Percentiles rank a stretch among this genome's conserved stretches.
phyloP scores from a whole-genome alignment of 495 filamentous ascomycete genomes.

The Geoglossum glabrum region DNA sequence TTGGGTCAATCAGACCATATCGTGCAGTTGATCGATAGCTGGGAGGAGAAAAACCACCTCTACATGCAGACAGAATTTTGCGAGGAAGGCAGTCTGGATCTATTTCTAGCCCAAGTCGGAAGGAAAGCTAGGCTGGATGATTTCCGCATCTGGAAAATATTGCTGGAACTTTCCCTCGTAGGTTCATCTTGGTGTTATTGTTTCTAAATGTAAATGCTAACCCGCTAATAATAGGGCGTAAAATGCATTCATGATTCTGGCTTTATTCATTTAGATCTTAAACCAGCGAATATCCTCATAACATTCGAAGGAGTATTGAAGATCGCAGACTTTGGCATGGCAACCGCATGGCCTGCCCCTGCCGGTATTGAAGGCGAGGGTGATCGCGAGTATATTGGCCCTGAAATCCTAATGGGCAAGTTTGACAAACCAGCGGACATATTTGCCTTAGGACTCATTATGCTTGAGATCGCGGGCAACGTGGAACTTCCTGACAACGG shows the following conservation, averaged over 20 bases:
- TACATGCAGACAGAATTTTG: conserved; percentile 97
- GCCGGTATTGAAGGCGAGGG: conserved; percentile 72
- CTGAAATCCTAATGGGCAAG: conserved; percentile 65
- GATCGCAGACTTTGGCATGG: conserved; percentile 92
- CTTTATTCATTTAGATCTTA: conserved; percentile 85
- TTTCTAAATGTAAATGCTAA: conserved; percentile 16
- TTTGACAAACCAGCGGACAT: conserved; percentile 84
- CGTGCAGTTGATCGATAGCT: conserved; percentile 57
- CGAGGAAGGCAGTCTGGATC: conserved; percentile 72
- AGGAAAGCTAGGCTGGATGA: conserved; percentile 76
- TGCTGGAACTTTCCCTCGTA: conserved; percentile 65
- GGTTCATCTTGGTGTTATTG: conserved; percentile 14
- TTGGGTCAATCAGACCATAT: conserved; percentile 63
- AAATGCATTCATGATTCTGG: conserved; percentile 72
- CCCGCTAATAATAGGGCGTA: conserved; percentile 38
- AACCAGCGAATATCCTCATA: conserved; percentile 86
- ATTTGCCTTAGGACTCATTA: conserved; percentile 81
- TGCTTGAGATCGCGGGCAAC: conserved; percentile 85
- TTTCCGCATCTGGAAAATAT: conserved; percentile 94
- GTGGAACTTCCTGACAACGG: conserved; percentile 84
- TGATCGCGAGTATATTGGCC: conserved; percentile 87
- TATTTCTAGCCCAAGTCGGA: conserved; percentile 60
- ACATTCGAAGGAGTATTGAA: conserved; percentile 81
- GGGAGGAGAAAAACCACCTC: conserved; percentile 63
- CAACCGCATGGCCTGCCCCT: conserved; percentile 55